Evolutionary conservation across 2,329 filamentous ascomycete genomes (phyloP).

Genomic region (Aspergillus udagawae): DNA sequence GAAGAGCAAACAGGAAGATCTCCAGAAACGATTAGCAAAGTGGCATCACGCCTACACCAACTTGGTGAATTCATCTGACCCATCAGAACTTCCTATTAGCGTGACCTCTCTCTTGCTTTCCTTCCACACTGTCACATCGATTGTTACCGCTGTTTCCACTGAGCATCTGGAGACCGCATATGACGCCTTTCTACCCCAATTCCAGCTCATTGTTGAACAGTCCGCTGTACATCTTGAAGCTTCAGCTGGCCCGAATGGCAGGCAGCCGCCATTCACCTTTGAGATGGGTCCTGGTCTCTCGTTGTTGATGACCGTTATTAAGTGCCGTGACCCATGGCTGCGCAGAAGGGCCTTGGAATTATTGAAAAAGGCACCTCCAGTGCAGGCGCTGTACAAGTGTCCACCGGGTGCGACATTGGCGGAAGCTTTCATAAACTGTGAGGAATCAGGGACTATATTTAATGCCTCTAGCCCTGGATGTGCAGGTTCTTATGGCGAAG

Average conservation of each 20-base stretch:
- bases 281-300: slow-evolving; percentile 5
- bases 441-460: neutral
- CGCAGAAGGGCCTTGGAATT: slow-evolving; percentile 2
- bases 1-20: neutral
- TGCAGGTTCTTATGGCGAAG: neutral
- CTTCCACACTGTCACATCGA: slow-evolving; percentile 1
- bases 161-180: neutral
- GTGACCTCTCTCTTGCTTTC: neutral
- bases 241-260: slow-evolving; percentile 2
- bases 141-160: neutral
- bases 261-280: slow-evolving; percentile 10
- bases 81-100: neutral
- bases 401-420: slow-evolving; percentile 1
- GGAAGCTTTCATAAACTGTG: neutral
- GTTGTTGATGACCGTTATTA: slow-evolving; percentile 4
- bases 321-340: slow-evolving; percentile 5
- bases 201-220: slow-evolving; percentile 7
- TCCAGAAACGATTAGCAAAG: neutral
- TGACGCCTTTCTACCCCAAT: slow-evolving; percentile 1
- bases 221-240: neutral
- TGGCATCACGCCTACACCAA: slow-evolving; percentile 3
- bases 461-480: neutral
- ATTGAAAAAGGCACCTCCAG: slow-evolving; percentile 1
- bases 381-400: slow-evolving; percentile 8
- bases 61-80: neutral